Base-by-base conservation (phyloP, 1,139 yeast genomes). In the Hansenula lynferdii region DNA sequence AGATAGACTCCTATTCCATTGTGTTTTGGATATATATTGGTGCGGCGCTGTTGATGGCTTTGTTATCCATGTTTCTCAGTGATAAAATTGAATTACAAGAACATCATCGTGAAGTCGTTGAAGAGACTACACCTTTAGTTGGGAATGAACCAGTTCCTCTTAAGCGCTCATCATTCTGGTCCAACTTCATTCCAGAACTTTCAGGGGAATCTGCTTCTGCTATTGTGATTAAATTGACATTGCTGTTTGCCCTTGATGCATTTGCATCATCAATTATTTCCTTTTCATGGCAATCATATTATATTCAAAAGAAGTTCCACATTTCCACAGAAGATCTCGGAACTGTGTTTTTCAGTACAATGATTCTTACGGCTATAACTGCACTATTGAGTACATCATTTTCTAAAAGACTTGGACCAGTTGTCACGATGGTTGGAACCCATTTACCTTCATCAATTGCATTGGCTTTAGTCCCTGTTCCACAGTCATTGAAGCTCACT, bases 201-300 rank as follows among this genome's bases (percentile, higher is more conserved):
- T 31, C 33, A 8, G 31, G 14, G 8, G 36, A 37, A 19, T 37
- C 44, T 6, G 22, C 34, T 15, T 26, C 31, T 4, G 51, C 64
- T 24, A 14, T 66, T 68, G 16, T 22, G 62, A 35, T 65, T 65
- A 41, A 31, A 18, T 51, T 68, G 17, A 60, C 69, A 2, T 39
- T 63, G 6, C 51, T 69, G 18, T 67, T 65, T 45, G 69, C 66
- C 3, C 51, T 68, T 18, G 75, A 69, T 47, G 61, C 71, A 2
- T 60, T 68, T 47, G 70, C 70, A 11, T 67, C 70, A 9, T 64
- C 72, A 6, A 60, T 68, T 36, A 64, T 62, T 8, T 65, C 69
- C 16, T 56, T 77, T 26, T 80, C 87, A 2, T 83, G 90, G 90
- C 70, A 77, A 18, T 80, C 81, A 15, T 82, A 76, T 54, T 83